Evolutionary conservation across 768 basidiomycete species (phyloP), one percentile per base, ranked within the genome.

Genomic region (Tylopilus rubrobrunneus): DNA sequence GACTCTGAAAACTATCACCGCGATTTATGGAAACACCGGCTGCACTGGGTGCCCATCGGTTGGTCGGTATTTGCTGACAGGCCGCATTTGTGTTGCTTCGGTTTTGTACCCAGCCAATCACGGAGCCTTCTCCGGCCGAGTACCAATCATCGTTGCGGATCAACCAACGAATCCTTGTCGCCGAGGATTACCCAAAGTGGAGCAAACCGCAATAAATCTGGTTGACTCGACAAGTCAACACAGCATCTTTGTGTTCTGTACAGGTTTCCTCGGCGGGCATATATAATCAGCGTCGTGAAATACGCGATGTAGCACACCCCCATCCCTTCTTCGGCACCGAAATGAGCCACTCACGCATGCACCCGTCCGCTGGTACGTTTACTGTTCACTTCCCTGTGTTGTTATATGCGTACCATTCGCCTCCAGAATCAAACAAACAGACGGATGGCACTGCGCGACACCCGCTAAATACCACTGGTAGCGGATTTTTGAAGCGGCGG

Each of bases 401-500:
- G 34, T 23, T 11, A 31, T 42, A 34, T 34, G 25, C 48, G 53
- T 23, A 58, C 8, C 4, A 7, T n/a, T 14, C 19, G 4, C 23
- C 11, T 27, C 9, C 23, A 66, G 62, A 29, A 49, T 53, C 42
- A 11, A 56, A 45, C 23, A 56, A 36, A 47, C 51, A 51, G 36
- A 49, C 57, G 43, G 55, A 53, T 19, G 52, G 43, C 8, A 4
- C 36, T 28, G 21, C 14, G 4, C 66, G 52, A 43, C 56, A 17
- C 46, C 8, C 21, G 57, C 60, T 12, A 15, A 12, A 14, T 14
- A 19, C 29, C 15, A 21, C 41, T 6, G 0, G 31, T 17, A 7
- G 15, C 25, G 60, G 53, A 29, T 62, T 71, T 47, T 51, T 69
- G 48, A 52, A 56, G 53, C 43, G 47, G 15, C 47, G 19, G 11